Base-by-base conservation (phyloP, 805 yeast genomes). In the Suhomyces xylopsoci region DNA sequence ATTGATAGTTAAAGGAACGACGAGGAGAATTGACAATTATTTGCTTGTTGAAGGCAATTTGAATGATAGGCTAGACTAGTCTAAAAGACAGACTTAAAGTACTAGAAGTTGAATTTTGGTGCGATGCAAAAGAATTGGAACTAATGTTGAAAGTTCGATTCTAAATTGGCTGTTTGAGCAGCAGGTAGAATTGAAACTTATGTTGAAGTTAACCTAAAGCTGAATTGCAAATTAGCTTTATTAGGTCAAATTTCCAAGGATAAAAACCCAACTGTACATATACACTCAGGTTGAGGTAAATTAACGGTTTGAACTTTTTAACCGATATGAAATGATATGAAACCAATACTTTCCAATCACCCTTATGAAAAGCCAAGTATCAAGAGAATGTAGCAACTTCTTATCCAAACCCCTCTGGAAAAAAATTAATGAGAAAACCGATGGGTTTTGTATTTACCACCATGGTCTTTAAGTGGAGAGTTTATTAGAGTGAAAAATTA, bases 361-460 rank as follows among this genome's bases (percentile, higher is more conserved):
- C 42, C 24, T 17, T 17, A 19, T 38, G 42, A 38, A 38, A 38
- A 38, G 24, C 42, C 42, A 17, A 38, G 8, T 17, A 38, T 38
- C 42, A 38, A 38, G 26, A 19, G 25, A 15, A 20, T 12, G n/a
- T 28, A 26, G 19, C n/a, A 6, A 45, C 38, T 47, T 22, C 43
- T 36, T 24, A 47, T 34, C 49, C 20, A n/a, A 19, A 38, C 34
- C 49, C 42, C 10, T 47, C n/a, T 7, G 17, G 30, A 47, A 47
- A 47, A 30, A 30, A 47, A 26, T 42, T 25, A 47, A 53, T 46
- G 60, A 55, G 49, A 38, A 50, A 49, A 50, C 34, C 42, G 15
- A 38, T 52, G 53, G 52, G 47, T 52, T 46, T 34, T 48, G 49
- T 41, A 51, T 40, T n/a, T 42, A 15, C 32, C n/a, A 47, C 38